These are phyloP conservation scores for Murraya koenigii DNA, from an alignment of 345 rosid species.

Conservation along the genomic window DNA sequence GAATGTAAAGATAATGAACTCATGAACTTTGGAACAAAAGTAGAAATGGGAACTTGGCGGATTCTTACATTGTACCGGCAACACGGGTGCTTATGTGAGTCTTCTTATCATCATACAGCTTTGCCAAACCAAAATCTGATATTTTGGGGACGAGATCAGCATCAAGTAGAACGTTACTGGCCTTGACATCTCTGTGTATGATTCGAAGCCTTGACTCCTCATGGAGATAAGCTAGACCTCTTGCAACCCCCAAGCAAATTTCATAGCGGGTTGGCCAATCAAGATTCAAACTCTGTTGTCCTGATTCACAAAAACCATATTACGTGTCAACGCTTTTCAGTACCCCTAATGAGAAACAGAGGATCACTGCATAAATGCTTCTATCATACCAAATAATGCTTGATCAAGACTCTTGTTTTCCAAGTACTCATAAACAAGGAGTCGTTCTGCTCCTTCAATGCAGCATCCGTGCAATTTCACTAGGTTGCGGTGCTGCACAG, in stretches of 20 bases:
- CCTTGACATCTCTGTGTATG: conserved; percentile 59
- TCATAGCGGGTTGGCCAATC: conserved; percentile 40
- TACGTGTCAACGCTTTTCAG: background rate
- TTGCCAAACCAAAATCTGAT: conserved; percentile 65
- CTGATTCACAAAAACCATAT: conserved; percentile 26
- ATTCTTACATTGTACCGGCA: conserved; percentile 55
- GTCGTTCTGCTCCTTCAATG: conserved; percentile 38
- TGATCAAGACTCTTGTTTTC: conserved; percentile 59
- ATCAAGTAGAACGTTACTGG: conserved; percentile 49
- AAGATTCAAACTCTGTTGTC: conserved; percentile 32
- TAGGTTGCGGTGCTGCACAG: conserved; percentile 57
- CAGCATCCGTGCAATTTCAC: conserved; percentile 55
- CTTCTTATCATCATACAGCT: conserved; percentile 52
- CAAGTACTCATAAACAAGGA: conserved; percentile 51
- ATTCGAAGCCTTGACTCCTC: conserved; percentile 55
- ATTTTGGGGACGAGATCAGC: conserved; percentile 49
- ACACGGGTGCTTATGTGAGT: conserved; percentile 63
- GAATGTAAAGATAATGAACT: background rate
- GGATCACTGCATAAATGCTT: background rate
- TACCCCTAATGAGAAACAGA: too few species aligned
- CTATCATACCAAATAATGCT: conserved; percentile 35
- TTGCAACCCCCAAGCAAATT: conserved; percentile 48
- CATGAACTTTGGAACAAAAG: background rate
- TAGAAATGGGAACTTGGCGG: background rate
- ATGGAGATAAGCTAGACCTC: conserved; percentile 55